phyloP scores from a whole-genome alignment of 768 basidiomycete genomes.

The Agrocybe praecox region DNA sequence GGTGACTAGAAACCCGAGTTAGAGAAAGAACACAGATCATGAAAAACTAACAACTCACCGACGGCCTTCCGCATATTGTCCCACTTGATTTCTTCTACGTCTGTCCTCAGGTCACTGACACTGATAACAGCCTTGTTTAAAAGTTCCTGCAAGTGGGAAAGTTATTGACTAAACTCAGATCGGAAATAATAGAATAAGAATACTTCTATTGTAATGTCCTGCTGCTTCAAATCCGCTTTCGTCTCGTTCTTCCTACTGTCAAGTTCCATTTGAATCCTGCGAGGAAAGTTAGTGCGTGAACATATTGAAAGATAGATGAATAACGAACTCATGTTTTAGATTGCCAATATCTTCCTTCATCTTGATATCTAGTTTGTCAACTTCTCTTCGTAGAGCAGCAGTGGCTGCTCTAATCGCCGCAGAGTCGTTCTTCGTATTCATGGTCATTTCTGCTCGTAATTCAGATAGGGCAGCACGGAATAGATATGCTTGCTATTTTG shows the following conservation, averaged over 20 bases:
- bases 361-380: slow-evolving; percentile 82
- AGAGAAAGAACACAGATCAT: background rate
- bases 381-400: slow-evolving; percentile 80
- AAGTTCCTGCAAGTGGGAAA: slow-evolving; percentile 52
- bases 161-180: background rate
- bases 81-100: slow-evolving; percentile 87
- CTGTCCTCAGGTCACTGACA: slow-evolving; percentile 78
- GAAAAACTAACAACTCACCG: slow-evolving; percentile 44
- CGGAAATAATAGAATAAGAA: background rate
- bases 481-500: slow-evolving; percentile 87
- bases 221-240: slow-evolving; percentile 78
- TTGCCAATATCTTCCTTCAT: slow-evolving; percentile 92
- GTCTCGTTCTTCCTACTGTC: slow-evolving; percentile 93
- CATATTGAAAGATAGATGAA: background rate
- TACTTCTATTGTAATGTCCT: slow-evolving; percentile 86
- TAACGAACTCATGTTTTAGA: slow-evolving; percentile 88
- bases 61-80: slow-evolving; percentile 86
- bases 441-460: slow-evolving; percentile 81
- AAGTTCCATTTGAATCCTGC: slow-evolving; percentile 95
- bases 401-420: slow-evolving; percentile 79
- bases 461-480: slow-evolving; percentile 94
- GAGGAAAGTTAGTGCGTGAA: slow-evolving; percentile 2
- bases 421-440: slow-evolving; percentile 82
- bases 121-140: slow-evolving; percentile 74
- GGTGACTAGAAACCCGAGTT: slow-evolving; percentile 43